Evolutionary conservation across 176 grass and related monocot species (phyloP).

Genomic region (Triticum dicoccoides): DNA sequence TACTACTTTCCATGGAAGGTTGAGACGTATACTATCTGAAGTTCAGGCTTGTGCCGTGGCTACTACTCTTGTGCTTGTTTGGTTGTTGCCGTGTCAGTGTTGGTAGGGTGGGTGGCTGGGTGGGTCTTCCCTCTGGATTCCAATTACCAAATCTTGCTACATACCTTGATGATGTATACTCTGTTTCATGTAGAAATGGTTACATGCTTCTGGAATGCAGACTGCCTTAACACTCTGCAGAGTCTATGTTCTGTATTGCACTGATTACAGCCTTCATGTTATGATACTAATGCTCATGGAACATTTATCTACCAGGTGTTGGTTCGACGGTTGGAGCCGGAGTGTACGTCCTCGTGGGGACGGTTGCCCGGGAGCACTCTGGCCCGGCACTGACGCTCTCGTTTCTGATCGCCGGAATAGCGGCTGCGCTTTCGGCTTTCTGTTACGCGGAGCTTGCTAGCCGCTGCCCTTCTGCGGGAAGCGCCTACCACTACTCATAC

Average conservation of each 20-base stretch:
- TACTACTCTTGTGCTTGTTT: constrained; percentile 3
- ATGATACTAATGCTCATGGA: background rate
- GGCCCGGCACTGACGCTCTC: constrained; percentile 68
- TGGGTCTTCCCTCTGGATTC: background rate
- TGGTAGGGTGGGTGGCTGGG: background rate
- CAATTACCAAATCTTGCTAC: background rate
- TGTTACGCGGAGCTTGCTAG: constrained; percentile 90
- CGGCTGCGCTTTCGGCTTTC: constrained; percentile 79
- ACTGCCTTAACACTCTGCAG: background rate
- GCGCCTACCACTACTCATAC: constrained; percentile 89
- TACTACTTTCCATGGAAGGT: background rate
- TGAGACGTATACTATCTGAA: background rate
- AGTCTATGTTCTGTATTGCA: background rate
- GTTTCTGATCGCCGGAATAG: constrained; percentile 81
- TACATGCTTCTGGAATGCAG: background rate
- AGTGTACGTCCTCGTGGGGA: constrained; percentile 83
- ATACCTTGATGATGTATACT: background rate
- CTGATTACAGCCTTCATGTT: too few species aligned
- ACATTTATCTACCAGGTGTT: constrained; percentile 46
- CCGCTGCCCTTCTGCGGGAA: constrained; percentile 84
- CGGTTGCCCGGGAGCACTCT: constrained; percentile 73
- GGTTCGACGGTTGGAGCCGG: constrained; percentile 84
- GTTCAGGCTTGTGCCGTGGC: background rate
- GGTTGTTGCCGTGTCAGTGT: constrained; percentile 22
- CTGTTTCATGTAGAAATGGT: background rate